A percentile compares a stretch with the other conserved stretches of the same genome.
Evolutionary conservation across 768 basidiomycete species (phyloP).

Genomic region (Kwoniella botswanensis): DNA sequence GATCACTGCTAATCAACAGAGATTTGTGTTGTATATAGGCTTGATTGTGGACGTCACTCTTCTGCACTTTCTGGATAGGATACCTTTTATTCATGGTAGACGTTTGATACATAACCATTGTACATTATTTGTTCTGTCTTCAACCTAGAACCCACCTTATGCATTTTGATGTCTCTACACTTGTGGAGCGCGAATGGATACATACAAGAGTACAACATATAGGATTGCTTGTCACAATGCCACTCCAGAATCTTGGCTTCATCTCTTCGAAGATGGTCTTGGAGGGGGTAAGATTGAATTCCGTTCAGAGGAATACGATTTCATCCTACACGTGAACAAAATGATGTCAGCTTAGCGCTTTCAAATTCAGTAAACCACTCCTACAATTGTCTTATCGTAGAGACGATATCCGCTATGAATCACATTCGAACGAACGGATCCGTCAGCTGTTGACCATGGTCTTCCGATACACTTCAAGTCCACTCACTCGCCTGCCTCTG

Average conservation of each 20-base stretch:
- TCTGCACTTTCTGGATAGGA: no score
- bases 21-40: no score
- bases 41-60: no score
- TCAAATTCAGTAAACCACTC: neutral
- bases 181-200: no score
- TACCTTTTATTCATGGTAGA: no score
- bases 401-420: constrained; percentile 42
- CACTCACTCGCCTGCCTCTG: constrained; percentile 75
- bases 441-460: neutral
- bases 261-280: constrained; percentile 20
- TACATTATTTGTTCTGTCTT: no score
- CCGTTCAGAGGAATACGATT: constrained; percentile 41
- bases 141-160: no score
- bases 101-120: no score
- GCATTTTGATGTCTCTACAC: no score
- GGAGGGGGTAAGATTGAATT: constrained; percentile 38
- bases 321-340: constrained; percentile 33
- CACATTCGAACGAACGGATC: neutral
- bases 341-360: neutral
- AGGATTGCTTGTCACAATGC: neutral
- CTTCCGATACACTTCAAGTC: neutral
- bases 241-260: neutral
- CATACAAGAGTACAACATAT: neutral
- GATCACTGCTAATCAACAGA: neutral
- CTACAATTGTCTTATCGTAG: constrained; percentile 42